phyloP scores from a whole-genome alignment of 345 rosid genomes.

The Melaleuca quinquenervia region DNA sequence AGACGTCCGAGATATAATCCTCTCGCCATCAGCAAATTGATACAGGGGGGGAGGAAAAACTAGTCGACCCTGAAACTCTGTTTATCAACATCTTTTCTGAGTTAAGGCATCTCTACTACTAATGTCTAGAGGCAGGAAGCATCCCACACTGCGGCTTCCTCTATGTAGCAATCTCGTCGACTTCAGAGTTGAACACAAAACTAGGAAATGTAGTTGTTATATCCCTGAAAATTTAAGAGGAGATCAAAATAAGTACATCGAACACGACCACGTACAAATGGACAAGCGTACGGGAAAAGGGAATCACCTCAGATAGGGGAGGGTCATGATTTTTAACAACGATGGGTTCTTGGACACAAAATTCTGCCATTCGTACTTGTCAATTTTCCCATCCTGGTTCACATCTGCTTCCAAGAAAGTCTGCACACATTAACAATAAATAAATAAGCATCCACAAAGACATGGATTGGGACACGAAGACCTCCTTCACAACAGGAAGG shows the following conservation, averaged over 20 bases:
- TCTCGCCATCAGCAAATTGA: not conserved
- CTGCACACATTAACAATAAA: conserved; percentile 22
- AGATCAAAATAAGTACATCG: not conserved
- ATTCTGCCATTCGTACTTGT: conserved; percentile 70
- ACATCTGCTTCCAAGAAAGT: conserved; percentile 88
- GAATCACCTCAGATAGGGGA: conserved; percentile 77
- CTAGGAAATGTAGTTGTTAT: conserved; percentile 95
- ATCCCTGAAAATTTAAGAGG: conserved; percentile 50
- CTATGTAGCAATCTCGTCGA: conserved; percentile 71
- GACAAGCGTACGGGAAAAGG: not conserved
- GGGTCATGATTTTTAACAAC: conserved; percentile 83
- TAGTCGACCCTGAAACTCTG: not conserved
- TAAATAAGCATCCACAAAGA: not conserved
- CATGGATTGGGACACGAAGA: not conserved
- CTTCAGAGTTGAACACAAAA: conserved; percentile 87
- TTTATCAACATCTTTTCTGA: not conserved
- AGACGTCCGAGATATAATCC: not conserved
- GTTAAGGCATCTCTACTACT: not conserved
- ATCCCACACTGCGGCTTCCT: not conserved
- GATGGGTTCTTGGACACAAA: conserved; percentile 85
- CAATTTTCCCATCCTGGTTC: conserved; percentile 81
- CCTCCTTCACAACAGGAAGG: not conserved
- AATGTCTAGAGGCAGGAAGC: not conserved
- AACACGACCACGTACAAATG: not conserved
- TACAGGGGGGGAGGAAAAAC: not conserved